Conservation (phyloP, 768 basidiomycete genomes). For the Sarcodon sp. region DNA sequence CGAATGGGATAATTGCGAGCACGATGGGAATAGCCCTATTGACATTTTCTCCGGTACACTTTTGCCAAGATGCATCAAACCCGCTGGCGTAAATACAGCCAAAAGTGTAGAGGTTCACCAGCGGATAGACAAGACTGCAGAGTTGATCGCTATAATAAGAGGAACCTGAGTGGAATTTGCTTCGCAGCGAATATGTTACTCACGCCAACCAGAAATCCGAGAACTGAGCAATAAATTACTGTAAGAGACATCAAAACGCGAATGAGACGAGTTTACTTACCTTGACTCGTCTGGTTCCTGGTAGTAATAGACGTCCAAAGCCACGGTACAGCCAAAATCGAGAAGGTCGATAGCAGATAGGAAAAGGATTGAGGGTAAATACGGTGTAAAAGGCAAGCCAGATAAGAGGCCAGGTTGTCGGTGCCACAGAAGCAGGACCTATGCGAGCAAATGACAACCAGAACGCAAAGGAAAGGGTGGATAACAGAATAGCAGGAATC, state of each 20-base stretch:
- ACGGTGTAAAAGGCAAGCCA: slow-evolving; percentile 60
- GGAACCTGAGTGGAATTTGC: background rate
- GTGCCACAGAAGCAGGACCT: slow-evolving; percentile 37
- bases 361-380: slow-evolving; percentile 67
- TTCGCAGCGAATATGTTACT: slow-evolving; percentile 8
- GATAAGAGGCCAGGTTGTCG: slow-evolving; percentile 67
- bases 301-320: slow-evolving; percentile 45
- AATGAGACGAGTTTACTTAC: slow-evolving; percentile 22
- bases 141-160: slow-evolving; percentile 51
- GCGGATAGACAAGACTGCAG: slow-evolving; percentile 65
- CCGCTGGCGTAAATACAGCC: slow-evolving; percentile 56
- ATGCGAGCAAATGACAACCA: slow-evolving; percentile 71
- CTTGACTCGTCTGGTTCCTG: slow-evolving; percentile 67
- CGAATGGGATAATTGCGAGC: slow-evolving; percentile 52
- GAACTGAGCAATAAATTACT: slow-evolving; percentile 31
- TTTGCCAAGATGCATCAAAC: slow-evolving; percentile 35
- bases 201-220: slow-evolving; percentile 87
- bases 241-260: background rate
- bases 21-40: slow-evolving; percentile 55
- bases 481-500: slow-evolving; percentile 74
- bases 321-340: slow-evolving; percentile 75
- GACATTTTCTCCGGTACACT: slow-evolving; percentile 27
- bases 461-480: slow-evolving; percentile 65
- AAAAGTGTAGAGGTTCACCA: slow-evolving; percentile 63
- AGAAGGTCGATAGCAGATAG: slow-evolving; percentile 44